A percentile compares a stretch with the other conserved stretches of the same genome.
Conservation (phyloP, 31 red algal genomes). For the Odonthalia washingtoniensis region DNA sequence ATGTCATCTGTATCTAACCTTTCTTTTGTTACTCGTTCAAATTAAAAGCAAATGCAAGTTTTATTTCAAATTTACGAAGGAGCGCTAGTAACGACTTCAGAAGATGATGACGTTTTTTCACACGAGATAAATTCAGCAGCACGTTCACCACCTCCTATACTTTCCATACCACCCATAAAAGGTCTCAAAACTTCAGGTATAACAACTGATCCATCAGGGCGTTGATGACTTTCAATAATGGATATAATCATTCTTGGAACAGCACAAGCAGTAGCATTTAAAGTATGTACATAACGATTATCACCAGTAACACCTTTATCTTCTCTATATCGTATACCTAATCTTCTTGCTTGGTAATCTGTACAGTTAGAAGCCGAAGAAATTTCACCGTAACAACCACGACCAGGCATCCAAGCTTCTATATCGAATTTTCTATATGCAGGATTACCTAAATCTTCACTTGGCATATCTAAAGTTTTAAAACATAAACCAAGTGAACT, state of each 20-base stretch:
- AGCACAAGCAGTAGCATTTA: constrained; percentile 97
- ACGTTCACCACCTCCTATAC: not conserved
- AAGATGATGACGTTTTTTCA: too few relatives aligned
- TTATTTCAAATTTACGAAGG: too few relatives aligned
- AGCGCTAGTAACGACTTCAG: too few relatives aligned
- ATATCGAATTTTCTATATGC: constrained; percentile 98
- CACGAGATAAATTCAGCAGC: too few relatives aligned
- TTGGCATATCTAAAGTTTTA: constrained; percentile 92
- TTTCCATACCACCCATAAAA: constrained; percentile 85
- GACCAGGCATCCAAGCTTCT: constrained; percentile 99
- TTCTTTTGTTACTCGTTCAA: too few relatives aligned
- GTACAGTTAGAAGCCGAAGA: constrained; percentile 90
- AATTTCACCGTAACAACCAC: constrained; percentile 85
- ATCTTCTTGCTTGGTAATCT: constrained; percentile 95
- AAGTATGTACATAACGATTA: constrained; percentile 90
- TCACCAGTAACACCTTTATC: constrained; percentile 22
- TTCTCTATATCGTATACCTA: constrained; percentile 91
- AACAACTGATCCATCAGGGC: constrained; percentile 76
- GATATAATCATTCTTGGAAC: constrained; percentile 92
- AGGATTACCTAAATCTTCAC: constrained; percentile 91
- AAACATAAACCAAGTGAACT: constrained; percentile 83
- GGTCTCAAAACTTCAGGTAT: constrained; percentile 91
- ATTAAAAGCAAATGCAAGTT: too few relatives aligned
- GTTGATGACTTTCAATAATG: constrained; percentile 93
- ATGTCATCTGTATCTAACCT: constrained; percentile 54